phyloP scores from a whole-genome alignment of 495 filamentous ascomycete genomes.

The Neurospora sp. region DNA sequence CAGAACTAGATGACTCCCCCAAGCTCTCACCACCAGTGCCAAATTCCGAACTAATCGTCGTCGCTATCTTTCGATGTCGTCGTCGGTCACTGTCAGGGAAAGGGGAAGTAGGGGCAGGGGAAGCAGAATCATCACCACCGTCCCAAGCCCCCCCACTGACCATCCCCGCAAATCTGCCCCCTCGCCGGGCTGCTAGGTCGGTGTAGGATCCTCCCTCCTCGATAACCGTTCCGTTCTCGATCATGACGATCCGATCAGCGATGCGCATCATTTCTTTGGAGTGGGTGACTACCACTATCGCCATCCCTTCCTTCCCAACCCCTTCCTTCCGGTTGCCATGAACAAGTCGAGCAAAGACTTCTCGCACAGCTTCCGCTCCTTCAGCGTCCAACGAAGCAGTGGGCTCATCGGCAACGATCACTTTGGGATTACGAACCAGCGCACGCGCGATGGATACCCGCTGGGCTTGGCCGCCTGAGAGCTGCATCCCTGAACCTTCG shows the following conservation, averaged over 20 bases:
- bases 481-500: conserved; percentile 54
- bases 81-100: too few species aligned
- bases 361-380: conserved; percentile 55
- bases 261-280: conserved; percentile 72
- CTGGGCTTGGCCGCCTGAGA: conserved; percentile 83
- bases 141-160: conserved; percentile 12
- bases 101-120: background rate
- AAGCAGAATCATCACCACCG: background rate
- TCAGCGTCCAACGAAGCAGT: conserved; percentile 70
- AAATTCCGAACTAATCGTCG: background rate
- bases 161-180: conserved; percentile 25
- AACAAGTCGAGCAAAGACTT: conserved; percentile 48
- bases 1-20: background rate
- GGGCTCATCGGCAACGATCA: conserved; percentile 82
- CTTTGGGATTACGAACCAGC: conserved; percentile 52
- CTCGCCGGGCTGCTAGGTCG: conserved; percentile 29
- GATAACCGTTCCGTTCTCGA: conserved; percentile 57
- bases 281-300: conserved; percentile 70
- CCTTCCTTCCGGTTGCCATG: background rate
- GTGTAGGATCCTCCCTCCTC: conserved; percentile 52
- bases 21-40: background rate
- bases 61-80: background rate
- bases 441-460: conserved; percentile 75
- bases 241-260: conserved; percentile 57
- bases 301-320: conserved; percentile 20